Evolutionary conservation across 2,329 filamentous ascomycete genomes (phyloP).

Genomic region (Sarocladiaceae sp.): DNA sequence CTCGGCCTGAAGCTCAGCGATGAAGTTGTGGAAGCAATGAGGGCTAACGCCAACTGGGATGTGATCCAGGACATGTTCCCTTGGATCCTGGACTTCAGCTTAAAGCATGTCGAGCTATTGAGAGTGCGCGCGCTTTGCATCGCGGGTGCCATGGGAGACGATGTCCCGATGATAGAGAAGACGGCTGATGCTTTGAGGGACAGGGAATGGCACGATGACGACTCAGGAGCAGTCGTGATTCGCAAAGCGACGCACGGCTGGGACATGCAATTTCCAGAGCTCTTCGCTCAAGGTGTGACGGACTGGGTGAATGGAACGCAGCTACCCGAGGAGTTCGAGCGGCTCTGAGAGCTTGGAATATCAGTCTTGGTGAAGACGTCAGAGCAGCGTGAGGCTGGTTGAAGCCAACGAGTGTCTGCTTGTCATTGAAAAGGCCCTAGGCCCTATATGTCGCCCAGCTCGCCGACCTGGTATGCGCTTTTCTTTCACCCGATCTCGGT

Average conservation of each 20-base stretch:
- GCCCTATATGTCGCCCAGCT: not conserved
- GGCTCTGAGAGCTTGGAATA: conserved; percentile 7
- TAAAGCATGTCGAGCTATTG: conserved; percentile 20
- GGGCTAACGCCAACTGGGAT: conserved; percentile 22
- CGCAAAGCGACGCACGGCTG: conserved; percentile 31
- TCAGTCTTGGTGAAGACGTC: too few relatives aligned
- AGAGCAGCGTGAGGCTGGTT: too few relatives aligned
- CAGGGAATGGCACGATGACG: conserved; percentile 16
- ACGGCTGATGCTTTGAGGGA: conserved; percentile 20
- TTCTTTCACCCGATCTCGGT: too few relatives aligned
- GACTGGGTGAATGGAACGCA: conserved; percentile 26
- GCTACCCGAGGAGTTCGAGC: conserved; percentile 22
- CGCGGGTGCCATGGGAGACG: conserved; percentile 26
- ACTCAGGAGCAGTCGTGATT: conserved; percentile 25
- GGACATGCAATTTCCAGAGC: conserved; percentile 32
- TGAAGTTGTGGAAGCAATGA: conserved; percentile 26
- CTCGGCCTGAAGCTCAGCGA: conserved; percentile 21
- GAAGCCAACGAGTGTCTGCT: too few relatives aligned
- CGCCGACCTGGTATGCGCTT: not conserved
- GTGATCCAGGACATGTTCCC: conserved; percentile 18
- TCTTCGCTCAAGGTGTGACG: conserved; percentile 29
- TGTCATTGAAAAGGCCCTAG: not conserved
- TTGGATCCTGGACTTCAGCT: conserved; percentile 18
- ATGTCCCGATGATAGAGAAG: conserved; percentile 22
- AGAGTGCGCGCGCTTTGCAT: conserved; percentile 22